A percentile compares a stretch with the other conserved stretches of the same genome.
Conservation (phyloP, 1,284 basidiomycete species). For the Phellinidium pouzarii region DNA sequence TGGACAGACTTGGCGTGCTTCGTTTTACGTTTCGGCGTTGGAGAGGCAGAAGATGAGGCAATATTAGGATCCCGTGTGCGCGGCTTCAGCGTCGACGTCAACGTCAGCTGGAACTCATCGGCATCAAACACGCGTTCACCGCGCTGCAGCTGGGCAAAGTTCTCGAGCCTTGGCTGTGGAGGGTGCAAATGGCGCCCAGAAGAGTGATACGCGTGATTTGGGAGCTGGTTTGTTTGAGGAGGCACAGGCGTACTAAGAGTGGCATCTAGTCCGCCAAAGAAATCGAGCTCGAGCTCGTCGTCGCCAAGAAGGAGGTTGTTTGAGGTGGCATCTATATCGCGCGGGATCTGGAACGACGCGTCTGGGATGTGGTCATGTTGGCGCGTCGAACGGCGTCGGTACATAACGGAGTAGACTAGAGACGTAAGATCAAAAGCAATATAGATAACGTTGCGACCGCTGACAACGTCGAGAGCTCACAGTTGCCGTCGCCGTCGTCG, state of each 20-base stretch:
- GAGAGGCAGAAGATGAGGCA: background rate
- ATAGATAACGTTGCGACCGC: background rate
- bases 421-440: background rate
- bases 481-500: background rate
- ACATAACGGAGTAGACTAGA: background rate
- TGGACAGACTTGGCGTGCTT: background rate
- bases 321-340: constrained; percentile 4
- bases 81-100: constrained; percentile 3
- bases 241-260: constrained; percentile 13
- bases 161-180: too few relatives aligned
- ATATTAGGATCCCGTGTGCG: background rate
- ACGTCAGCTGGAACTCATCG: background rate
- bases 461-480: background rate
- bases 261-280: constrained; percentile 12
- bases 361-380: background rate
- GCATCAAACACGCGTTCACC: background rate
- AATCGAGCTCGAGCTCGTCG: constrained; percentile 14
- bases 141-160: constrained; percentile 3
- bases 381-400: constrained; percentile 1
- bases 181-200: background rate
- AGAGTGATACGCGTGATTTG: background rate
- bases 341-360: constrained; percentile 17
- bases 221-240: background rate
- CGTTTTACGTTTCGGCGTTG: background rate
- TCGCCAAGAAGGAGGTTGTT: constrained; percentile 15